Conservation (phyloP, 129 eudicot species). For the Oenanthe sinensis region DNA sequence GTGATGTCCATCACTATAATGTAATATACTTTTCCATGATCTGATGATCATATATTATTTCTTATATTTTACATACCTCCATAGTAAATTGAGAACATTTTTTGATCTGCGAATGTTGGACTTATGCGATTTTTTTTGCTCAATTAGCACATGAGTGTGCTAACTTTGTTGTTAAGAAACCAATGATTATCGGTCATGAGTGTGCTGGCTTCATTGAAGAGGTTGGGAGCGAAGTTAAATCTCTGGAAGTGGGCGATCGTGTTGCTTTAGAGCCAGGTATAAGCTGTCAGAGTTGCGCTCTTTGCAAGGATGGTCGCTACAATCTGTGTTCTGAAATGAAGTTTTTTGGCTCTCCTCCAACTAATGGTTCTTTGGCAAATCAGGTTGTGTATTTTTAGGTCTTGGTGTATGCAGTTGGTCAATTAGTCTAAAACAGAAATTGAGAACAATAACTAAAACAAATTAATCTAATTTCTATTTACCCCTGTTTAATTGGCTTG, state of each 20-base stretch:
- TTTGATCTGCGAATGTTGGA: not conserved
- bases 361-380: constrained; percentile 40
- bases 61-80: not conserved
- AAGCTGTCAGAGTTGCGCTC: constrained; percentile 34
- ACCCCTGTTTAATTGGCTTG: not conserved
- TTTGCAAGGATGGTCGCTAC: constrained; percentile 39
- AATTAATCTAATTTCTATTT: not conserved
- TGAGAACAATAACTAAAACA: not conserved
- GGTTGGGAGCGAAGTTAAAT: constrained; percentile 36
- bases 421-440: not conserved
- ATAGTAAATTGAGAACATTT: not conserved
- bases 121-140: not conserved
- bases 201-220: constrained; percentile 49
- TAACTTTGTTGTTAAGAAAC: constrained; percentile 39
- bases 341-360: constrained; percentile 46
- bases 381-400: constrained; percentile 15
- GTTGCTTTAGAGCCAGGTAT: constrained; percentile 52
- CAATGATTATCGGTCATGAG: constrained; percentile 54
- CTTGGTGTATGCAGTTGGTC: not conserved
- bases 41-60: not conserved
- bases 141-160: constrained; percentile 36
- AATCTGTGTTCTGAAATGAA: constrained; percentile 42
- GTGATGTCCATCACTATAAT: constrained; percentile 53
- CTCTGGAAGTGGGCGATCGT: constrained; percentile 37
- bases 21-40: not conserved